Evolutionary conservation across 805 yeast species (phyloP).

Genomic region (Huiozyma sinensis): DNA sequence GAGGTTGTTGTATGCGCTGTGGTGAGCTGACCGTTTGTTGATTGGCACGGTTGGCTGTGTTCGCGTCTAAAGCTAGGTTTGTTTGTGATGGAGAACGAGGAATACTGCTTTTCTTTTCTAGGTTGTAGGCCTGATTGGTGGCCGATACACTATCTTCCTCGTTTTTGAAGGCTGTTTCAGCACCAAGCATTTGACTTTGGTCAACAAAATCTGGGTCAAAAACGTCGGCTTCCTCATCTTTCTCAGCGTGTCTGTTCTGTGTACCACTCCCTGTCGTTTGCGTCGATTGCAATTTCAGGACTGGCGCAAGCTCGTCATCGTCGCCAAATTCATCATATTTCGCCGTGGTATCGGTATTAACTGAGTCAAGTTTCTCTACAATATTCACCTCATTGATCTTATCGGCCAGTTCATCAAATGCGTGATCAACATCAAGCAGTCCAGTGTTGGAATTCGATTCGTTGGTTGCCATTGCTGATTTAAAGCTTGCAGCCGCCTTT

Average conservation of each 20-base stretch:
- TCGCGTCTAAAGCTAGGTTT: background rate
- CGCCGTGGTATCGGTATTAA: background rate
- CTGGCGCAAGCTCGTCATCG: background rate
- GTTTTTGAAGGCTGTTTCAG: slow-evolving; percentile 15
- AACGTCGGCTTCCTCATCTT: slow-evolving; percentile 10
- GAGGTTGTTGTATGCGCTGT: too few relatives aligned
- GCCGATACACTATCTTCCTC: background rate
- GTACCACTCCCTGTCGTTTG: background rate
- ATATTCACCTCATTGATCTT: slow-evolving; percentile 14
- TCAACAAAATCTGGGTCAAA: slow-evolving; percentile 25
- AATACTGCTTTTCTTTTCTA: background rate
- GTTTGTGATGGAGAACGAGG: too few relatives aligned
- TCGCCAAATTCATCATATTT: background rate
- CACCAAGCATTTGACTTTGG: slow-evolving; percentile 20
- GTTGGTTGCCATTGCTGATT: slow-evolving; percentile 3
- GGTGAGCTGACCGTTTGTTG: background rate
- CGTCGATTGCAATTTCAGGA: background rate
- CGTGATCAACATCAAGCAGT: slow-evolving; percentile 4
- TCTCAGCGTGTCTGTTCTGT: background rate
- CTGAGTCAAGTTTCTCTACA: background rate
- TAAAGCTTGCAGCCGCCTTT: background rate
- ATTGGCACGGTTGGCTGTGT: background rate
- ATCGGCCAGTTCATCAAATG: slow-evolving; percentile 12
- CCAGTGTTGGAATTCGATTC: background rate
- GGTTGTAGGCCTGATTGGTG: background rate